Conservation (phyloP, 192 early-diverging fungal genomes). For the Lunasporangiospora selenospora region DNA sequence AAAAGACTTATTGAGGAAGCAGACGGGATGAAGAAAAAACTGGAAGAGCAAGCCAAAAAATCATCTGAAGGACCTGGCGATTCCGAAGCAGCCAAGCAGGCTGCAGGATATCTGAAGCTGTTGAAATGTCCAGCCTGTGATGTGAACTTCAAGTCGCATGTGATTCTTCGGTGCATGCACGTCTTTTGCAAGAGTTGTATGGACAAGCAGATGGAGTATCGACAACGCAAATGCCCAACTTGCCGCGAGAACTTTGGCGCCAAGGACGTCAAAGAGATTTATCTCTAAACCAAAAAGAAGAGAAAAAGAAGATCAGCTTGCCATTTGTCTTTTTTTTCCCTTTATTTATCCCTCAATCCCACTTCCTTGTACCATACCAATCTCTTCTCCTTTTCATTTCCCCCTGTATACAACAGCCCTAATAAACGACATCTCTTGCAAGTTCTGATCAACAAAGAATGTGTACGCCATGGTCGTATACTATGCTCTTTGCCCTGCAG, state of each 20-base stretch:
- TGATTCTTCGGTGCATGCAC: conserved; percentile 91
- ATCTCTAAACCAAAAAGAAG: no score
- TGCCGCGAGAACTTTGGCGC: conserved; percentile 85
- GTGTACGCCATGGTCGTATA: no score
- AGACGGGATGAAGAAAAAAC: conserved; percentile 65
- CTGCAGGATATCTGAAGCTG: conserved; percentile 64
- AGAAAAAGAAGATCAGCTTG: no score
- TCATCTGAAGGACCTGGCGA: conserved; percentile 7
- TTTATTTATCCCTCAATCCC: background rate
- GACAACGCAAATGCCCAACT: conserved; percentile 92
- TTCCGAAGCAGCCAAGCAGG: conserved; percentile 27
- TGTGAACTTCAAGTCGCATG: conserved; percentile 85
- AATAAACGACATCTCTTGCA: background rate
- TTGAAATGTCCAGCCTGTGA: conserved; percentile 91
- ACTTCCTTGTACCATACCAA: background rate
- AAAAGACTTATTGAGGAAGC: conserved; percentile 64
- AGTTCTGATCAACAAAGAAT: no score
- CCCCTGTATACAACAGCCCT: conserved; percentile 11
- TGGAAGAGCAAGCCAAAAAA: conserved; percentile 56
- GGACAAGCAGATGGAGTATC: conserved; percentile 79
- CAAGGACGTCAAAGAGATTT: conserved; percentile 84
- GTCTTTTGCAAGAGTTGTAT: conserved; percentile 94
- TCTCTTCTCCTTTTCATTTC: background rate
- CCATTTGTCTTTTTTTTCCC: conserved; percentile 6
- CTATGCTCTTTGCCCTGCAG: no score